Evolutionary conservation across 2,329 filamentous ascomycete species (phyloP).

Genomic region (Hirsutella thompsonii): DNA sequence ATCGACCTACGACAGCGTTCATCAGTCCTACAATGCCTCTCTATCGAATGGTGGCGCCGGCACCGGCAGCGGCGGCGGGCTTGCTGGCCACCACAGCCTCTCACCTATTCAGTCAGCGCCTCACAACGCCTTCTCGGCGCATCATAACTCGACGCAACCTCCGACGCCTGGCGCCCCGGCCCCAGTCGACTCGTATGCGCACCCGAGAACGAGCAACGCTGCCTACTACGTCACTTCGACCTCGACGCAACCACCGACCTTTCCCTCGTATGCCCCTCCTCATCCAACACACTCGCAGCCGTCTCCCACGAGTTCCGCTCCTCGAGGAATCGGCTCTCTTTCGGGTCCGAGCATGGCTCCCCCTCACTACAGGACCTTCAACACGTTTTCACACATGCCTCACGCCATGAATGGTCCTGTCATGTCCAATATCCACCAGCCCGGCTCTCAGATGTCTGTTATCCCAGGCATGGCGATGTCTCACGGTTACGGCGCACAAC

Average conservation of each 20-base stretch:
- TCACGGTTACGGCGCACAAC: constrained; percentile 40
- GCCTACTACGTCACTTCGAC: constrained; percentile 46
- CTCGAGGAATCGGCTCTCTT: constrained; percentile 24
- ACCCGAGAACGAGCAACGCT: constrained; percentile 39
- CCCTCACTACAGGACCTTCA: constrained; percentile 27
- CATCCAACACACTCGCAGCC: constrained; percentile 24
- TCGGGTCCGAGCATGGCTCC: constrained; percentile 25
- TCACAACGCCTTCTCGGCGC: constrained; percentile 12
- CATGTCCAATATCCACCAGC: constrained; percentile 67
- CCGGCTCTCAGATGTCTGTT: constrained; percentile 58
- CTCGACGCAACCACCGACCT: constrained; percentile 32
- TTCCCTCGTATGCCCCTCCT: constrained; percentile 28
- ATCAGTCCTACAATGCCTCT: constrained; percentile 50
- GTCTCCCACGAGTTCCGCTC: constrained; percentile 29
- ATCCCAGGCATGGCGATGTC: constrained; percentile 47
- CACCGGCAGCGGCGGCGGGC: constrained; percentile 21
- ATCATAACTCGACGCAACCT: constrained; percentile 25
- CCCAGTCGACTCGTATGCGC: constrained; percentile 43
- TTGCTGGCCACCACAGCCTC: constrained; percentile 16
- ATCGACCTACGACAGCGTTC: constrained; percentile 54
- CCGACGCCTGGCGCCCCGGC: constrained; percentile 39
- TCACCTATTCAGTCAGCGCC: constrained; percentile 16
- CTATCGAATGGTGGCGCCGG: constrained; percentile 27
- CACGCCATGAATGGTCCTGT: constrained; percentile 54
- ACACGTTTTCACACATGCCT: constrained; percentile 17